Percentiles rank a stretch among this genome's conserved stretches.
These are phyloP conservation scores for Phoenix roebelenii DNA, from an alignment of 176 grass and related monocot species.

Conservation along the genomic window DNA sequence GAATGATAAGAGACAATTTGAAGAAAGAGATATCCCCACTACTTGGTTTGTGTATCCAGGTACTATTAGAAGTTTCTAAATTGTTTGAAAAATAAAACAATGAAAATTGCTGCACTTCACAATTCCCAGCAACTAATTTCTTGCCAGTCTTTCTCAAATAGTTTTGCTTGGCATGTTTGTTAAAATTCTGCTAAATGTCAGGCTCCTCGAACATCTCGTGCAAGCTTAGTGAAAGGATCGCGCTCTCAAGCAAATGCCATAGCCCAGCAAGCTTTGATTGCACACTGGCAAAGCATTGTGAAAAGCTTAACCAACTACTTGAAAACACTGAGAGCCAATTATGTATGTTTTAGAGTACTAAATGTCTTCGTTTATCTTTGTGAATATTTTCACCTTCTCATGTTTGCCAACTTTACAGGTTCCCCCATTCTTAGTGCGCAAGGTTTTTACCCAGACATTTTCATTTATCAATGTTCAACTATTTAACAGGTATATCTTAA, in stretches of 20 bases:
- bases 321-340: slow-evolving; percentile 86
- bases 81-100: not conserved
- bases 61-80: slow-evolving; percentile 18
- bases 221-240: slow-evolving; percentile 96
- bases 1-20: slow-evolving; percentile 95
- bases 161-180: not conserved
- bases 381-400: slow-evolving; percentile 13
- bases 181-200: slow-evolving; percentile 13
- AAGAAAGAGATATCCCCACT: slow-evolving; percentile 98
- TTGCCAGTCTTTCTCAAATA: not conserved
- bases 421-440: slow-evolving; percentile 86
- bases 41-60: slow-evolving; percentile 95
- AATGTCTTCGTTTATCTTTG: not conserved
- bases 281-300: slow-evolving; percentile 99
- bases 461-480: slow-evolving; percentile 98
- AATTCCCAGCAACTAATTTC: not conserved
- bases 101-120: slow-evolving; percentile 1
- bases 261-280: slow-evolving; percentile 92
- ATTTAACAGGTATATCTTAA: slow-evolving; percentile 78
- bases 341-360: slow-evolving; percentile 41
- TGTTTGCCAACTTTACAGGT: slow-evolving; percentile 39
- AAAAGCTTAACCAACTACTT: slow-evolving; percentile 84
- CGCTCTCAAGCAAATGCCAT: slow-evolving; percentile 88
- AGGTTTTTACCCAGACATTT: slow-evolving; percentile 95
- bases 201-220: slow-evolving; percentile 92